Percentiles rank a stretch among this genome's conserved stretches.
Conservation (phyloP, 768 basidiomycete species). For the Clavulina sp. region DNA sequence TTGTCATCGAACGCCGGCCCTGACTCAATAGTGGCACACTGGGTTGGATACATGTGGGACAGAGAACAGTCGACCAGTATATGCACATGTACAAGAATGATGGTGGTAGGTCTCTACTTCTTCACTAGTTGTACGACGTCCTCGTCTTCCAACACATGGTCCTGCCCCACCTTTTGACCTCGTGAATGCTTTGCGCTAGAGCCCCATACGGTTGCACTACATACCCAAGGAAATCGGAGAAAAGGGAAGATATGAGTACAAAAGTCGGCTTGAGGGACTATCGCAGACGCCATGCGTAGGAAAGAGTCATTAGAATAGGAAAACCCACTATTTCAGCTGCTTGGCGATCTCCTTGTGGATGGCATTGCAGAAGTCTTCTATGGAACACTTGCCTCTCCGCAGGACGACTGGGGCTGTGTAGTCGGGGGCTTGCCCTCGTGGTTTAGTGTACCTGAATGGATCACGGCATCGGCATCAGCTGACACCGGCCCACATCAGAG, state of each 20-base stretch:
- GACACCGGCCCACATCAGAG: background rate
- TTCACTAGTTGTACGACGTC: constrained; percentile 41
- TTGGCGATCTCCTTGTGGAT: constrained; percentile 97
- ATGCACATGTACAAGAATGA: no score
- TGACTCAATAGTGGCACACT: no score
- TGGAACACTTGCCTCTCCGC: constrained; percentile 22
- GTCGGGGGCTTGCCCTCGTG: constrained; percentile 78
- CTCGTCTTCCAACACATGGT: constrained; percentile 75
- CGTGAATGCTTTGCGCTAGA: constrained; percentile 92
- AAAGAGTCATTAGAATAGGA: background rate
- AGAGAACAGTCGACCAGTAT: no score
- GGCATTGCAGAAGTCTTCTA: constrained; percentile 83
- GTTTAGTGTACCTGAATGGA: constrained; percentile 55
- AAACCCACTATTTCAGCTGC: constrained; percentile 83
- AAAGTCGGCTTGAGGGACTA: background rate
- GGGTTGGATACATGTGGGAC: no score
- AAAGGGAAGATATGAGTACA: constrained; percentile 8
- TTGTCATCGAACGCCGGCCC: no score
- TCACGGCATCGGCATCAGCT: background rate
- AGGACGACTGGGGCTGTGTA: constrained; percentile 84
- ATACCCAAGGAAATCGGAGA: background rate
- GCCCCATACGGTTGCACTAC: constrained; percentile 84
- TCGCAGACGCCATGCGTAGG: background rate
- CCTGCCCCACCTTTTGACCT: constrained; percentile 87
- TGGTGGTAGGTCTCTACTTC: no score